Evolutionary conservation across 2,329 filamentous ascomycete genomes (phyloP).

Genomic region (Aspergillus sp.): DNA sequence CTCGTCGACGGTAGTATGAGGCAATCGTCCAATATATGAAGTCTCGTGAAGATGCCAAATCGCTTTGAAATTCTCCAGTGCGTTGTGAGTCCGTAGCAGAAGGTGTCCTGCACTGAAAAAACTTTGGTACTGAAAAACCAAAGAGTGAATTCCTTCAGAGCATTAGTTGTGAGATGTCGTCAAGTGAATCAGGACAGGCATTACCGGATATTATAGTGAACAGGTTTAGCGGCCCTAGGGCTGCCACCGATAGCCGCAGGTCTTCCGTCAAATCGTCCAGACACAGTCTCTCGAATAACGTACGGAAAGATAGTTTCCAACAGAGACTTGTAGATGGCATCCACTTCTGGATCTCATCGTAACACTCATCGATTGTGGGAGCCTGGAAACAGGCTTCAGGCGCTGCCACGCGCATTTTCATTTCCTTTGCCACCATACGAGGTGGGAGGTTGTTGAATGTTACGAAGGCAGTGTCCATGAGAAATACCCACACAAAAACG

Average conservation of each 20-base stretch:
- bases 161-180: too few species aligned
- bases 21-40: not conserved
- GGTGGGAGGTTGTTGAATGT: conserved; percentile 44
- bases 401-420: conserved; percentile 36
- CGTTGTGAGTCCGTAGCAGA: conserved; percentile 30
- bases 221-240: conserved; percentile 25
- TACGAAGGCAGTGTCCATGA: conserved; percentile 41
- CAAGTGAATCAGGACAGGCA: too few species aligned
- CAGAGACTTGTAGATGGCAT: conserved; percentile 15
- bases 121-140: conserved; percentile 40
- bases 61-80: conserved; percentile 21
- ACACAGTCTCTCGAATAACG: conserved; percentile 19
- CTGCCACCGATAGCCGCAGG: conserved; percentile 13
- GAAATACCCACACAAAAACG: conserved; percentile 35
- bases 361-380: conserved; percentile 29
- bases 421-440: conserved; percentile 41
- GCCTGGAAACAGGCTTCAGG: conserved; percentile 42
- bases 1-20: conserved; percentile 12
- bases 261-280: conserved; percentile 9
- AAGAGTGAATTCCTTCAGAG: conserved; percentile 18
- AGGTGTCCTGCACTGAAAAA: conserved; percentile 27
- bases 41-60: conserved; percentile 18
- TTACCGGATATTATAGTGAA: conserved; percentile 25
- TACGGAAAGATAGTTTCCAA: conserved; percentile 20
- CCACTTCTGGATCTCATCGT: conserved; percentile 14